These are phyloP conservation scores for Psilocybe azurescens DNA, from an alignment of 768 basidiomycete genomes.

Conservation along the genomic window DNA sequence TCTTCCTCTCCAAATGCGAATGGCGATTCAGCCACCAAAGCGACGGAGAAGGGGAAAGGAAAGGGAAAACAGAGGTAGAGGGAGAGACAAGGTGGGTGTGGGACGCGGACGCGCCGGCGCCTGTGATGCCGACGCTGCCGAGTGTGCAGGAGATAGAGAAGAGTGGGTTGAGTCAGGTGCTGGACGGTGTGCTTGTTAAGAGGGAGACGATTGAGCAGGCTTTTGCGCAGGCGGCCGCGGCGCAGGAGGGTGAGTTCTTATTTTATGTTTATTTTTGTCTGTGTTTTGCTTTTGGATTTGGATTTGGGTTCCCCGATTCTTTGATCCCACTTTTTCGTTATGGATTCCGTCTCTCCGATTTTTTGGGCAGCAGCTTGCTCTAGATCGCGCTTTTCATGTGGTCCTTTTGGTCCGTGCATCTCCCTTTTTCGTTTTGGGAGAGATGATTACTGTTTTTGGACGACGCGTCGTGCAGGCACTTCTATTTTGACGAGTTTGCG, in stretches of 20 bases:
- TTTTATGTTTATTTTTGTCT: neutral
- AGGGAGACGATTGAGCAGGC: neutral
- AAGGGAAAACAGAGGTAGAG: no score
- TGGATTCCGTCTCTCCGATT: no score
- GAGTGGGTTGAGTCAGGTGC: neutral
- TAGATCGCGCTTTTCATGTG: no score
- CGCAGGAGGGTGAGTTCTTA: neutral
- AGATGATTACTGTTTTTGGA: no score
- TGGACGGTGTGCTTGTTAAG: neutral
- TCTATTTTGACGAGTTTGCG: no score
- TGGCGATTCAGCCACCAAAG: no score
- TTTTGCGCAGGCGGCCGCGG: neutral
- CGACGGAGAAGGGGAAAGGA: no score
- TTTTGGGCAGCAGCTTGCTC: no score
- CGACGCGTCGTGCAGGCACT: no score
- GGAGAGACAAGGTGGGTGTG: slow-evolving; percentile 16
- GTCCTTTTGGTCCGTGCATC: no score
- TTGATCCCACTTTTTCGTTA: neutral
- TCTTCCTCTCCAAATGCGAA: no score
- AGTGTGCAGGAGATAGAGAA: neutral
- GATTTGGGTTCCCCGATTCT: neutral
- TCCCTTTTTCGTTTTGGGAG: no score
- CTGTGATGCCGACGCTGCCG: neutral
- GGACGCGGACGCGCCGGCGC: neutral
- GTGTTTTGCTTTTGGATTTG: neutral